Conservation (phyloP, 192 early-diverging fungal species). For the Backusella sp. region DNA sequence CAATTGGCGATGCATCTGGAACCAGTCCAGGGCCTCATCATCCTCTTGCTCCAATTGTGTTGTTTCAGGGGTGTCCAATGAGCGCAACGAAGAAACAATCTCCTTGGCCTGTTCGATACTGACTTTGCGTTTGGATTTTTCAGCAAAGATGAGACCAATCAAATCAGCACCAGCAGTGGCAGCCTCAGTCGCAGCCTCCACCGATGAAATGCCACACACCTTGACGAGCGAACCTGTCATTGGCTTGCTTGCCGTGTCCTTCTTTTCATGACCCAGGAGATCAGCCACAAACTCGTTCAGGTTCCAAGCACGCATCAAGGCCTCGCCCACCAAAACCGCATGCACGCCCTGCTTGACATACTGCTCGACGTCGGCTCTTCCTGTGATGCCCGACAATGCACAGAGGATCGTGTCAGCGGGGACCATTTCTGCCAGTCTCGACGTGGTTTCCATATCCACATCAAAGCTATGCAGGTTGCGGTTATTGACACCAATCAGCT, state of each 20-base stretch:
- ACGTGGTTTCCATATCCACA: slow-evolving; percentile 88
- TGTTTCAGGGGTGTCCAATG: slow-evolving; percentile 18
- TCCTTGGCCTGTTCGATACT: slow-evolving; percentile 56
- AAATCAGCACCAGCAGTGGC: slow-evolving; percentile 80
- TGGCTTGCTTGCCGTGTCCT: not conserved
- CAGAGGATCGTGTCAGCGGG: slow-evolving; percentile 74
- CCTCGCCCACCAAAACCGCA: slow-evolving; percentile 92
- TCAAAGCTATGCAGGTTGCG: slow-evolving; percentile 95
- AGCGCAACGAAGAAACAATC: slow-evolving; percentile 70
- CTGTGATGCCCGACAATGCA: slow-evolving; percentile 90
- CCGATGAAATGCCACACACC: slow-evolving; percentile 87
- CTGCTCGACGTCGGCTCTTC: slow-evolving; percentile 74
- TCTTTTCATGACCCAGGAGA: slow-evolving; percentile 50
- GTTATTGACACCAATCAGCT: slow-evolving; percentile 97
- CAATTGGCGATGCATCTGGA: slow-evolving; percentile 41
- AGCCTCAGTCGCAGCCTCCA: slow-evolving; percentile 77
- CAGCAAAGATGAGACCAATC: slow-evolving; percentile 94
- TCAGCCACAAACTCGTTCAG: slow-evolving; percentile 72
- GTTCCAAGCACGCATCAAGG: slow-evolving; percentile 83
- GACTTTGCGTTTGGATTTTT: slow-evolving; percentile 75
- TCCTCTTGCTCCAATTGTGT: not conserved
- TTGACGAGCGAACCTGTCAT: slow-evolving; percentile 62
- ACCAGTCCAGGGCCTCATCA: slow-evolving; percentile 39
- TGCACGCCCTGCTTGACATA: slow-evolving; percentile 76
- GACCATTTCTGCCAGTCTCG: slow-evolving; percentile 72